Base-by-base conservation (phyloP, 2,329 filamentous ascomycete genomes). In the Amauroascus niger region DNA sequence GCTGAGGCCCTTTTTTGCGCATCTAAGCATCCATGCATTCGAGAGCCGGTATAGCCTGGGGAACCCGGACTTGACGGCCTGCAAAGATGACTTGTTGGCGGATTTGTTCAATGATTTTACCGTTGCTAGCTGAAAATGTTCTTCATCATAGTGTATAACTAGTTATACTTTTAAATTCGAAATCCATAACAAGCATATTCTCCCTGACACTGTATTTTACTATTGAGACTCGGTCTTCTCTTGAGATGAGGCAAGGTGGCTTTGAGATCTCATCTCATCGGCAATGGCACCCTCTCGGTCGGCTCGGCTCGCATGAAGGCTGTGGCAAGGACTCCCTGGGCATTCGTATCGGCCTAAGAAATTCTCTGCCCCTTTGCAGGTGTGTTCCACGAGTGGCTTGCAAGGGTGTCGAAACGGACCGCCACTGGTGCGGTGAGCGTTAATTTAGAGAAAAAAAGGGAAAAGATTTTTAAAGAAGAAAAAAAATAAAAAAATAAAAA, bases 21-120 rank as follows among this genome's bases (percentile, higher is more conserved):
- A 94, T 66, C 72, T 98, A 59, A 96, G 90, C 66, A 96, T 98
- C 63, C 87, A 84, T 67, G 85, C 87, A 0, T 98, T 96, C 70
- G 93, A 98, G 73, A 86, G 84, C 57, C 91, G 86, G 53, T 98
- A 98, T 68, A 82, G 85, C 14, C 90, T 96, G 82, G 83, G 82
- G 33, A 69, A 69, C 40, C 71, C 86, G 24, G 88, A 94, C 67
- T 66, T 77, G 61, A 79, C 82, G 49, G 75, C 75, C 8, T 89
- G 87, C 63, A 74, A 79, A 51, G 73, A 77, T 59, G 78, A 78
- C 46, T 64, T 94, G 56, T 66, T 94, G 64, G 80, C 72, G 64
- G 88, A 94, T 71, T 63, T 94, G 56, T 93, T 91, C 74, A 85
- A 89, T 63, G 87, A 93, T 73, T 79, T 76, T 64, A 88, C 74